A percentile compares a stretch with the other conserved stretches of the same genome.
These are phyloP conservation scores for Alternaria gaisen DNA, from an alignment of 2,329 filamentous ascomycete genomes.

Conservation along the genomic window DNA sequence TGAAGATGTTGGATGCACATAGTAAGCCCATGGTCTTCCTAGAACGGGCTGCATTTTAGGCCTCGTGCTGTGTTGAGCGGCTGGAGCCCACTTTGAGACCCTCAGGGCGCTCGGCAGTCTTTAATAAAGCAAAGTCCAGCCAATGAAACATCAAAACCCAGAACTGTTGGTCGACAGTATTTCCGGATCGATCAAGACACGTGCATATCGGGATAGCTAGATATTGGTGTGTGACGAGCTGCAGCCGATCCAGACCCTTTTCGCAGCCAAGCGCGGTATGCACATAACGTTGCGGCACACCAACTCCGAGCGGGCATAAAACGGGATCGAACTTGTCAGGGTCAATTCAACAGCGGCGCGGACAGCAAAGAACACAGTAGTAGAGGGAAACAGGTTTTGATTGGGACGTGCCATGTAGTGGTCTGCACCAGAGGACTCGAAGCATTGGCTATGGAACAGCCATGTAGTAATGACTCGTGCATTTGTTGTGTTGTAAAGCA, in stretches of 20 bases:
- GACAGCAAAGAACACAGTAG: background rate
- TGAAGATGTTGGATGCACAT: background rate
- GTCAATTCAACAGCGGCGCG: background rate
- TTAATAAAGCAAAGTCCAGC: constrained; percentile 20
- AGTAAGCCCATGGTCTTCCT: constrained; percentile 2
- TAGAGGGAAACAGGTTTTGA: background rate
- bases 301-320: constrained; percentile 12
- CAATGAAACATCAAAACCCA: constrained; percentile 29
- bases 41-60: constrained; percentile 11
- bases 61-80: constrained; percentile 25
- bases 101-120: constrained; percentile 12
- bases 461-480: constrained; percentile 13
- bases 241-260: constrained; percentile 34
- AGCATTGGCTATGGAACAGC: background rate
- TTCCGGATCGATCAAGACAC: constrained; percentile 27
- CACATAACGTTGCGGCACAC: constrained; percentile 24
- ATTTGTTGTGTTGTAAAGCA: constrained; percentile 18
- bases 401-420: background rate
- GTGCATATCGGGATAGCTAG: constrained; percentile 28
- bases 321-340: constrained; percentile 18
- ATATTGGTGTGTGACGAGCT: constrained; percentile 45
- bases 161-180: constrained; percentile 16
- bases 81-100: constrained; percentile 14
- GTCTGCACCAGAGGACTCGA: background rate
- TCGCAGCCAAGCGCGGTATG: constrained; percentile 34